Conservation (phyloP, 2,329 filamentous ascomycete genomes). For the Phoma sp. region DNA sequence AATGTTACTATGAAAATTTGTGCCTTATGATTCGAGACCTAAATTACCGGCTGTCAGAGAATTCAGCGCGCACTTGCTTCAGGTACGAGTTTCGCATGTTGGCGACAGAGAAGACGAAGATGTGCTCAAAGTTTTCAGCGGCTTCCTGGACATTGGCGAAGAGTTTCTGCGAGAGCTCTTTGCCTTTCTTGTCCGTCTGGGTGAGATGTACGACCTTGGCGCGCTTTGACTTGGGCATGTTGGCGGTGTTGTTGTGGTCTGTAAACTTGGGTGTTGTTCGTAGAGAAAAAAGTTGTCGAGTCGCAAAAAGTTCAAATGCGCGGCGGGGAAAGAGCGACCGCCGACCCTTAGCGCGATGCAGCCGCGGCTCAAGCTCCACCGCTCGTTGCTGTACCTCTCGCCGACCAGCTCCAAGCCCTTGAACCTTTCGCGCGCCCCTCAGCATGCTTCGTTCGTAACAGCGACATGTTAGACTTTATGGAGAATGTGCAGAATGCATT, state of each 20-base stretch:
- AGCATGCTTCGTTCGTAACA: slow-evolving; percentile 34
- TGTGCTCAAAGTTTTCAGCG: slow-evolving; percentile 83
- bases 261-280: slow-evolving; percentile 19
- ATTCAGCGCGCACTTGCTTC: slow-evolving; percentile 85
- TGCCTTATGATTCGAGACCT: slow-evolving; percentile 20
- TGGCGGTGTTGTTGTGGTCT: slow-evolving; percentile 40
- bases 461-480: slow-evolving; percentile 91
- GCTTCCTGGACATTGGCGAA: slow-evolving; percentile 87
- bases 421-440: neutral
- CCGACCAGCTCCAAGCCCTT: slow-evolving; percentile 9
- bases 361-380: slow-evolving; percentile 34
- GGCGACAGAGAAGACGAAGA: slow-evolving; percentile 91
- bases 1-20: slow-evolving; percentile 25
- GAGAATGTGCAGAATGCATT: slow-evolving; percentile 94
- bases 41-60: slow-evolving; percentile 79
- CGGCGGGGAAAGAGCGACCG: slow-evolving; percentile 43
- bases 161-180: slow-evolving; percentile 84
- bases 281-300: slow-evolving; percentile 35
- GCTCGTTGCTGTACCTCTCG: slow-evolving; percentile 8
- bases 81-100: slow-evolving; percentile 99
- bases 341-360: slow-evolving; percentile 34
- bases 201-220: slow-evolving; percentile 87
- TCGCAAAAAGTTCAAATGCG: slow-evolving; percentile 24
- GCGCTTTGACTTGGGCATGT: slow-evolving; percentile 97
- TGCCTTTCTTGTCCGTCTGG: slow-evolving; percentile 91